A percentile compares a stretch with the other conserved stretches of the same genome.
Conservation (phyloP, 371 early-diverging fungal species). For the Homolaphlyctis polyrhiza region DNA sequence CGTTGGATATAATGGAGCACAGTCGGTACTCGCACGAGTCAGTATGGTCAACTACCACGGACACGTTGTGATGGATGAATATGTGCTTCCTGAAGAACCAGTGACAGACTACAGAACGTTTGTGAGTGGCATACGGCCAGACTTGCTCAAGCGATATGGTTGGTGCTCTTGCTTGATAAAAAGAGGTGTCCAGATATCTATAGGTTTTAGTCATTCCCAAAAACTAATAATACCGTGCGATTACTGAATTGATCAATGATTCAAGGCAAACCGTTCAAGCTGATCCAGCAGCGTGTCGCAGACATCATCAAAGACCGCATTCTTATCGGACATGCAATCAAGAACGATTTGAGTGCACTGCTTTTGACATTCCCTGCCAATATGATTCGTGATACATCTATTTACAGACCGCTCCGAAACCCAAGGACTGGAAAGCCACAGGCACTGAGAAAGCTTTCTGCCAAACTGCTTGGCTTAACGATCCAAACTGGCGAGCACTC, state of each 20-base stretch:
- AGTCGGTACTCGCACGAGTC: conserved; percentile 86
- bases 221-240: background rate
- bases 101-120: conserved; percentile 91
- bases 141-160: conserved; percentile 58
- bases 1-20: conserved; percentile 74
- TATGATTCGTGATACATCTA: conserved; percentile 79
- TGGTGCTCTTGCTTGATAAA: conserved; percentile 11
- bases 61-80: conserved; percentile 76
- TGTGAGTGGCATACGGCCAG: conserved; percentile 88
- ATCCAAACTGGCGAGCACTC: conserved; percentile 90
- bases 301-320: conserved; percentile 76
- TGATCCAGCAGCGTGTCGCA: conserved; percentile 72
- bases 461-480: conserved; percentile 62
- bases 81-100: conserved; percentile 70
- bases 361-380: conserved; percentile 73
- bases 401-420: conserved; percentile 67
- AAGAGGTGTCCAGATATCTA: too few relatives aligned
- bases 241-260: too few relatives aligned
- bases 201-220: too few relatives aligned
- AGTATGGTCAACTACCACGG: conserved; percentile 92
- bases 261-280: conserved; percentile 46
- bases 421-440: conserved; percentile 64
- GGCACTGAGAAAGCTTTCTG: conserved; percentile 70
- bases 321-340: conserved; percentile 86
- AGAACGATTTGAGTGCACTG: conserved; percentile 77